Evolutionary conservation across 2,329 filamentous ascomycete species (phyloP).

Genomic region (Cryphonectria carpinicola): DNA sequence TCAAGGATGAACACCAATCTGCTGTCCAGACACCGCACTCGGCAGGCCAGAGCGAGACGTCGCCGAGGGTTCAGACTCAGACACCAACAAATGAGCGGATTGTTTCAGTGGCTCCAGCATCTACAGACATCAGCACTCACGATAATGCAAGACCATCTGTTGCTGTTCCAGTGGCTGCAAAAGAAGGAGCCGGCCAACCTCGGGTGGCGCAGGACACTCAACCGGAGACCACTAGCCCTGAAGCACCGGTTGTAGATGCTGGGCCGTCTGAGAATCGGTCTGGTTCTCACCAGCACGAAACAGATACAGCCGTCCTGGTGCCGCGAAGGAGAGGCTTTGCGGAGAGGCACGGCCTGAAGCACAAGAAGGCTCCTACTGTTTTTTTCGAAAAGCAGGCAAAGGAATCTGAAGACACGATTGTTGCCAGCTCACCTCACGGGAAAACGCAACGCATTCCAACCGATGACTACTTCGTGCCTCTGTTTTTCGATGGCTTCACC

Average conservation of each 20-base stretch:
- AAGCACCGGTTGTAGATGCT: constrained; percentile 6
- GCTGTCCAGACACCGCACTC: not conserved
- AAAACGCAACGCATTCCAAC: constrained; percentile 42
- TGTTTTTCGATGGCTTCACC: constrained; percentile 63
- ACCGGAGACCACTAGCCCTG: not conserved
- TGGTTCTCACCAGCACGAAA: constrained; percentile 5
- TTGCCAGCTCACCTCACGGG: constrained; percentile 45
- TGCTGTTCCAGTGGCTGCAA: not conserved
- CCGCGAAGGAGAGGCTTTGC: constrained; percentile 20
- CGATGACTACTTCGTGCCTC: constrained; percentile 67
- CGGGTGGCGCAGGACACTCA: constrained; percentile 6
- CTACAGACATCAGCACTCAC: not conserved
- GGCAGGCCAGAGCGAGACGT: not conserved
- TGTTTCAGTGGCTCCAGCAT: not conserved
- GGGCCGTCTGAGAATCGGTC: not conserved
- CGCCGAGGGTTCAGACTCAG: not conserved
- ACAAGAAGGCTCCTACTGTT: constrained; percentile 73
- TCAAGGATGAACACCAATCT: constrained; percentile 5
- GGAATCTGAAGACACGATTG: constrained; percentile 52
- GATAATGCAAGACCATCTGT: not conserved
- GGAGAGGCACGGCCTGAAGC: constrained; percentile 36
- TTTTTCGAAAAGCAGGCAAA: constrained; percentile 73
- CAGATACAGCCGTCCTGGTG: not conserved
- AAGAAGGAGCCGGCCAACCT: not conserved
- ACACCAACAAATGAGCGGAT: not conserved